Evolutionary conservation across 495 filamentous ascomycete genomes (phyloP).

Genomic region (Niebla homalea): DNA sequence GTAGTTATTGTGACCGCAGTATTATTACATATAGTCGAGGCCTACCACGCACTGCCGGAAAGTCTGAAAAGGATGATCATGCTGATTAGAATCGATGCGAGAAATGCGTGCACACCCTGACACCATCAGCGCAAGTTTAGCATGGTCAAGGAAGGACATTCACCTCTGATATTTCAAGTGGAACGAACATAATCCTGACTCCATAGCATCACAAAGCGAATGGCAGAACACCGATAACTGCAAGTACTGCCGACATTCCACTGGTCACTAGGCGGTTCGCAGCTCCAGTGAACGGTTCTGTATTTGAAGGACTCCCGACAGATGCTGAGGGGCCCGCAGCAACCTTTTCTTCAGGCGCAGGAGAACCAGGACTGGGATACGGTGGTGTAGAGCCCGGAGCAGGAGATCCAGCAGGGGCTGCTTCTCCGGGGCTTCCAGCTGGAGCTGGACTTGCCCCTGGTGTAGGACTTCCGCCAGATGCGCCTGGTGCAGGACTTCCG

Average conservation of each 20-base stretch:
- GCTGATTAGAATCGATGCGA: too few relatives aligned
- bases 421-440: slow-evolving; percentile 1
- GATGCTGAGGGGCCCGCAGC: background rate
- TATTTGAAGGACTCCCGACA: background rate
- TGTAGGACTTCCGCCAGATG: background rate
- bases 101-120: background rate
- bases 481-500: background rate
- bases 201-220: background rate
- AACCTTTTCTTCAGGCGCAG: background rate
- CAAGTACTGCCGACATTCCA: background rate
- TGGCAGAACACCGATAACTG: background rate
- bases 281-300: slow-evolving; percentile 3
- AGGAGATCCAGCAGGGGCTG: slow-evolving; percentile 1
- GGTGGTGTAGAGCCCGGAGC: background rate
- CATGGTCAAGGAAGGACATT: too few relatives aligned
- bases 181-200: too few relatives aligned
- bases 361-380: background rate
- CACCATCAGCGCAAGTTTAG: background rate
- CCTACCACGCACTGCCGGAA: too few relatives aligned
- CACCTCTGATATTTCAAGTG: too few relatives aligned
- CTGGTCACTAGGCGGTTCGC: background rate
- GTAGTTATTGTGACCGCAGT: too few relatives aligned
- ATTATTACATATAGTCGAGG: too few relatives aligned
- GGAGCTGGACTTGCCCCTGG: background rate
- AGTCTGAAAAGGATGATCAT: too few relatives aligned